Evolutionary conservation across 2,329 filamentous ascomycete species (phyloP).

Genomic region (Penicillium hesseltinei): DNA sequence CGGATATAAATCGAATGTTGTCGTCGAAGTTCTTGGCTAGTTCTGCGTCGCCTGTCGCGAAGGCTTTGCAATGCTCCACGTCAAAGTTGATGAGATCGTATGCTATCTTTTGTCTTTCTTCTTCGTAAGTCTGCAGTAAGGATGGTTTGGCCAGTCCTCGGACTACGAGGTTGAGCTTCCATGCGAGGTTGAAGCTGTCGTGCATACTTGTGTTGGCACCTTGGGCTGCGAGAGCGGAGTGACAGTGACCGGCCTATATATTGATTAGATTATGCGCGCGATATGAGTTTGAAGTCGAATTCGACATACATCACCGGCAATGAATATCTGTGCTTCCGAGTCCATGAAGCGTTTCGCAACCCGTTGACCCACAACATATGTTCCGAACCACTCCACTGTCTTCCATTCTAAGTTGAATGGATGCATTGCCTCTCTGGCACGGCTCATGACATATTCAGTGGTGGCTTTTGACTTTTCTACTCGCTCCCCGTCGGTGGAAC

Average conservation of each 20-base stretch:
- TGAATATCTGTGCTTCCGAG: slow-evolving; percentile 44
- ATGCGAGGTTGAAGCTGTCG: slow-evolving; percentile 37
- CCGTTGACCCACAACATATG: slow-evolving; percentile 52
- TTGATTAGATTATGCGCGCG: background rate
- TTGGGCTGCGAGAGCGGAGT: slow-evolving; percentile 35
- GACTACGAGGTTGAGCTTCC: slow-evolving; percentile 34
- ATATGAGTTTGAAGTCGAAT: background rate
- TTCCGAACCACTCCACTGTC: slow-evolving; percentile 50
- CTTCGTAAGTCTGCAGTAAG: slow-evolving; percentile 31
- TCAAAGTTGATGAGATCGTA: slow-evolving; percentile 34
- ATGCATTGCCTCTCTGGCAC: slow-evolving; percentile 43
- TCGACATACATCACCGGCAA: slow-evolving; percentile 47
- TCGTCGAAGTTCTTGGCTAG: slow-evolving; percentile 67
- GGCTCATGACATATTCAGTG: slow-evolving; percentile 68
- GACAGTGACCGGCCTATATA: slow-evolving; percentile 30
- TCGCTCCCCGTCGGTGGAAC: slow-evolving; percentile 24
- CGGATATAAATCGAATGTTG: slow-evolving; percentile 72
- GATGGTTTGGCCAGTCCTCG: slow-evolving; percentile 25
- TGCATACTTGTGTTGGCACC: slow-evolving; percentile 40
- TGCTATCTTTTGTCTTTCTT: slow-evolving; percentile 33
- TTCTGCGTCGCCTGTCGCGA: slow-evolving; percentile 61
- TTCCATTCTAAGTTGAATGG: slow-evolving; percentile 49
- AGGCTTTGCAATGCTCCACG: slow-evolving; percentile 49
- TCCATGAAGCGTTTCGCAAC: slow-evolving; percentile 49
- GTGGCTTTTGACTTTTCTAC: slow-evolving; percentile 42